A percentile compares a stretch with the other conserved stretches of the same genome.
Evolutionary conservation across 2,329 filamentous ascomycete species (phyloP).

Genomic region (Diaporthe batatas): DNA sequence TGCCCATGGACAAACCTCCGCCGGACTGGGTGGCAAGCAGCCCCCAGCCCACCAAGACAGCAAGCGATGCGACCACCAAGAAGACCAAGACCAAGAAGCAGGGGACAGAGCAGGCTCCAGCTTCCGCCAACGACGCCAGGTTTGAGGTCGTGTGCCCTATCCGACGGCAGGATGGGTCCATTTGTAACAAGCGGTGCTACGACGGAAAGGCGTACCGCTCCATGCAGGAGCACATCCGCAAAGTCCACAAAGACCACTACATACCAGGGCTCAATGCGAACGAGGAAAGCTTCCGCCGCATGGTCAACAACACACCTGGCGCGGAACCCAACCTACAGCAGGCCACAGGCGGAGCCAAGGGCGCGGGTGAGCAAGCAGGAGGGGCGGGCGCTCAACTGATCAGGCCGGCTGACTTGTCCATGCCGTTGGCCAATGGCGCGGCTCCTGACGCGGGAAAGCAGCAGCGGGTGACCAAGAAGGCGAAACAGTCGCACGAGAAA

Average conservation of each 20-base stretch:
- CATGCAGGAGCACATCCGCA: constrained; percentile 99
- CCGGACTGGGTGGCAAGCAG: constrained; percentile 17
- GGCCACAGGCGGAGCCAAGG: constrained; percentile 64
- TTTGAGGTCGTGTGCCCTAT: constrained; percentile 39
- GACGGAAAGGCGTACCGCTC: constrained; percentile 76
- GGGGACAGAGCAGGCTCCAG: constrained; percentile 15
- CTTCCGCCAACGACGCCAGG: constrained; percentile 13
- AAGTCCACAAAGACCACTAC: constrained; percentile 96
- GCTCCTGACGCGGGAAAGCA: constrained; percentile 8
- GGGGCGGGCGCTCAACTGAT: constrained; percentile 2
- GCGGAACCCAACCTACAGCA: constrained; percentile 8
- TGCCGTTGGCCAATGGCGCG: neutral
- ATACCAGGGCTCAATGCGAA: constrained; percentile 98
- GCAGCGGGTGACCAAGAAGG: constrained; percentile 20
- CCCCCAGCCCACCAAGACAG: constrained; percentile 47
- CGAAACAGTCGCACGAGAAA: constrained; percentile 19
- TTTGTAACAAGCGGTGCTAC: constrained; percentile 38
- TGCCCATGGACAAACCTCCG: constrained; percentile 44
- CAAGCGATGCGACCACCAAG: constrained; percentile 22
- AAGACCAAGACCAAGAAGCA: constrained; percentile 28
- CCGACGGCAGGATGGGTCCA: constrained; percentile 24
- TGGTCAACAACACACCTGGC: constrained; percentile 89
- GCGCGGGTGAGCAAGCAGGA: constrained; percentile 58
- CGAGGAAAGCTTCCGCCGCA: constrained; percentile 96
- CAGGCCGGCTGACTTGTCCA: constrained; percentile 31